Evolutionary conservation across 106 monocot species (phyloP), one percentile per base, ranked within the genome.

Genomic region (Phalaenopsis aphrodite): DNA sequence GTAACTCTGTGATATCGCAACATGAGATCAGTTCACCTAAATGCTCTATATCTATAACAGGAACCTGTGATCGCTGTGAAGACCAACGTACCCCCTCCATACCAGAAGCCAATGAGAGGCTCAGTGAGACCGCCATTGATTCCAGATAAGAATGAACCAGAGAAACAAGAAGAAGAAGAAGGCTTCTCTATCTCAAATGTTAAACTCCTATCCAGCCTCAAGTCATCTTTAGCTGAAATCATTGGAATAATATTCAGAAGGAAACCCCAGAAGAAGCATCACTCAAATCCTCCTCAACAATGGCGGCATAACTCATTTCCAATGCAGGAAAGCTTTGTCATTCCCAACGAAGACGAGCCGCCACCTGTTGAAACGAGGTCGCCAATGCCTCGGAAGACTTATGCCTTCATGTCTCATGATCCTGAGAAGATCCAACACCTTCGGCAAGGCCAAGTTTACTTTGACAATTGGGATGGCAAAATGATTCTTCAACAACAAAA

Each of bases 401-500:
- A 99, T 47, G 93, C 95, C 46, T 99, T 95, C 83, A 91, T 99
- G 99, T 79, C 91, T 23, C 93, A 93, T 57, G 93, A 95, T 43
- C 75, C 87, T 0, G 91, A 91, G 65, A 95, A 93, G 77, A 82
- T 93, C 56, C 99, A 93, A 49, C 93, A 95, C 36, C 65, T 99
- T 38, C 86, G 88, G 38, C 95, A 95, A 48, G 86, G 91, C 5
- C 84, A 77, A n/a, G 78, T 91, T 43, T 85, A 89, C 61, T 85
- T 87, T 17, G 84, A 81, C 9, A 82, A 85, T 3, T 92, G 94
- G 93, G 88, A 89, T 24, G 83, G 84, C 7, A 86, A 86, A n/a
- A 24, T 64, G 21, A 83, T 78, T 61, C n/a, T 21, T 21, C 94
- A 88, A 37, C 91, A 88, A 46, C 80, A 83, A 21, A 61, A 61